These are phyloP conservation scores for Monocercomonoides exilis DNA, from an alignment of 78 protist genomes.

Conservation along the genomic window DNA sequence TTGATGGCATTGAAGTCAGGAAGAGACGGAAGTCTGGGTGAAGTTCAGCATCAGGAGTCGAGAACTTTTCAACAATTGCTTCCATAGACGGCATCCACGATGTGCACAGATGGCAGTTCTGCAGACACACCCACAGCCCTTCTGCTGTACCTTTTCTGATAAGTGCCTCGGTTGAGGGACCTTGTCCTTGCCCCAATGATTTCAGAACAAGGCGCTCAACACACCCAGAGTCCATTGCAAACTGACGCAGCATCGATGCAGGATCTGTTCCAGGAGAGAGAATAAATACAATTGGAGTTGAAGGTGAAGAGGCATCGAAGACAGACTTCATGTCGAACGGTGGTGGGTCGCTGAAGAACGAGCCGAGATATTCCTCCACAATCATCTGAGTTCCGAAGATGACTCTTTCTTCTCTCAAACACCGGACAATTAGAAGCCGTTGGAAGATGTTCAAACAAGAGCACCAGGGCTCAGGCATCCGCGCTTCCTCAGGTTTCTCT, in stretches of 20 bases:
- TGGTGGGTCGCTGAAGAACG: slow-evolving; percentile 19
- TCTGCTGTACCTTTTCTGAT: background rate
- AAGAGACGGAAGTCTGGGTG: slow-evolving; percentile 36
- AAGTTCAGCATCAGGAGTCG: background rate
- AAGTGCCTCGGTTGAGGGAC: slow-evolving; percentile 16
- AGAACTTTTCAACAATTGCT: background rate
- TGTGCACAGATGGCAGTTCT: slow-evolving; percentile 35
- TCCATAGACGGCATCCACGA: slow-evolving; percentile 21
- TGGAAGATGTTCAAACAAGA: slow-evolving; percentile 19
- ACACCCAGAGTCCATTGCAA: slow-evolving; percentile 15
- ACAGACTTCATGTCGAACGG: background rate
- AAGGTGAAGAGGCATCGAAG: slow-evolving; percentile 5
- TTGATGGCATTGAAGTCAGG: slow-evolving; percentile 29
- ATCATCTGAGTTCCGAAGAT: background rate
- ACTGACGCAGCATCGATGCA: background rate
- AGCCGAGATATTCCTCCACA: background rate
- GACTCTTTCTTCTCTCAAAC: slow-evolving; percentile 51
- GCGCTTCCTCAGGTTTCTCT: slow-evolving; percentile 5
- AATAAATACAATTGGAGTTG: slow-evolving; percentile 40
- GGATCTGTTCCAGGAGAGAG: slow-evolving; percentile 43
- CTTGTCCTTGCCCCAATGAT: slow-evolving; percentile 42
- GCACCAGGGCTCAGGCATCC: slow-evolving; percentile 47
- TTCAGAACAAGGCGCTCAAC: background rate
- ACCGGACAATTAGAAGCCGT: slow-evolving; percentile 35
- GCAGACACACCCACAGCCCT: slow-evolving; percentile 43